These are phyloP conservation scores for Chaetomiaceae sp. DNA, from an alignment of 2,329 filamentous ascomycete species.

Conservation along the genomic window DNA sequence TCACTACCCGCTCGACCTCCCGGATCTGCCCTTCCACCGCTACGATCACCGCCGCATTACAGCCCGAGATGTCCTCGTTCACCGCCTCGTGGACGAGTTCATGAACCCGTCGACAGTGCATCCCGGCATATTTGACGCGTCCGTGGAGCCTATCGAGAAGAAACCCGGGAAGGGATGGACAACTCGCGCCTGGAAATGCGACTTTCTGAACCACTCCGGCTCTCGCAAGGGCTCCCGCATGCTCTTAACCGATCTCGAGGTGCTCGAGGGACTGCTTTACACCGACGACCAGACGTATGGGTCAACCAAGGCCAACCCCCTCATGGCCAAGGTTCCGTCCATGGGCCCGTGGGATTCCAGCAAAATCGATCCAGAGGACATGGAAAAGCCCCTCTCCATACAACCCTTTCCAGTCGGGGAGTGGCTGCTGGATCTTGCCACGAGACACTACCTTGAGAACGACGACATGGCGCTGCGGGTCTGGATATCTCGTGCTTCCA, in stretches of 20 bases:
- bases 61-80: constrained; percentile 31
- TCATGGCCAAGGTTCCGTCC: background rate
- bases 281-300: background rate
- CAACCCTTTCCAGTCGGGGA: constrained; percentile 12
- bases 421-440: constrained; percentile 23
- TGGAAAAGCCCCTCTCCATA: background rate
- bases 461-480: constrained; percentile 20
- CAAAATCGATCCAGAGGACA: background rate
- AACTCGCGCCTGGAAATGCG: background rate
- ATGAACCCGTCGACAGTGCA: constrained; percentile 23
- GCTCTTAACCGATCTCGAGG: background rate
- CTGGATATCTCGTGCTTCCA: constrained; percentile 18
- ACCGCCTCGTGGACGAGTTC: constrained; percentile 31
- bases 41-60: constrained; percentile 33
- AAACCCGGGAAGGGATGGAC: background rate
- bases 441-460: constrained; percentile 25
- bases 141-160: too few species aligned
- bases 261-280: background rate
- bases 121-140: too few species aligned
- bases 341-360: background rate
- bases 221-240: background rate
- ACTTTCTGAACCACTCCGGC: background rate
- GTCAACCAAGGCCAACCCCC: too few species aligned
- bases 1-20: constrained; percentile 35
- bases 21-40: constrained; percentile 31